A percentile compares a stretch with the other conserved stretches of the same genome.
These are phyloP conservation scores for Solanum chilense DNA, from an alignment of 257 asterid species.

Conservation along the genomic window DNA sequence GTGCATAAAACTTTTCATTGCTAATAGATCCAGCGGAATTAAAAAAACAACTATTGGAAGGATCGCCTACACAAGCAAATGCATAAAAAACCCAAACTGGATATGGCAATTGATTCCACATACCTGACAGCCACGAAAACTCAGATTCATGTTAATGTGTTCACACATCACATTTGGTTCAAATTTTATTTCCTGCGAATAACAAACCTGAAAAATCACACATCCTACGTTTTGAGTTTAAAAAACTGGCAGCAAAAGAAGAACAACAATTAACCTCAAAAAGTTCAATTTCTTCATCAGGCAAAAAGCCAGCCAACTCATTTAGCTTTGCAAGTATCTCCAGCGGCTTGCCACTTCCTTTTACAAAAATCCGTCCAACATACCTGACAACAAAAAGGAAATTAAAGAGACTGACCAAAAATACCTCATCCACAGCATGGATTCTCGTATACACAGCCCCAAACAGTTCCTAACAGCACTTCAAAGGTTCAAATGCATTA, in stretches of 20 bases:
- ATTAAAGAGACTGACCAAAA: neutral
- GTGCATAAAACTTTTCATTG: neutral
- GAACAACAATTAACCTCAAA: slow-evolving; percentile 44
- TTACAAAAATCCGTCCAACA: slow-evolving; percentile 67
- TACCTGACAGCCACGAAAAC: slow-evolving; percentile 58
- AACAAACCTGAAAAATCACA: neutral
- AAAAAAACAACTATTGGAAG: neutral
- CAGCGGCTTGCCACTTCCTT: slow-evolving; percentile 45
- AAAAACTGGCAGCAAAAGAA: neutral
- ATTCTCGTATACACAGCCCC: neutral
- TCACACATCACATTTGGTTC: slow-evolving; percentile 80
- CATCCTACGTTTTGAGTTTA: neutral
- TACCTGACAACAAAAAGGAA: slow-evolving; percentile 25
- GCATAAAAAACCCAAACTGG: neutral
- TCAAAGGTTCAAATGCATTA: neutral
- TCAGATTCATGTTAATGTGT: slow-evolving; percentile 43
- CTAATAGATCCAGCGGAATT: neutral
- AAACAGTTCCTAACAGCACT: neutral
- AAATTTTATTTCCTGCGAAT: slow-evolving; percentile 62
- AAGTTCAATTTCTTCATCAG: slow-evolving; percentile 68
- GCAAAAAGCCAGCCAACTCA: slow-evolving; percentile 63
- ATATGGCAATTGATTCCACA: neutral
- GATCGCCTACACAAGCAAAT: neutral
- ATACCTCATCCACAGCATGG: neutral
- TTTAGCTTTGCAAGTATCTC: slow-evolving; percentile 50